Evolutionary conservation across 352 stramenopile genomes (phyloP), one percentile per base, ranked within the genome.

Genomic region (Aphanomyces invadans): DNA sequence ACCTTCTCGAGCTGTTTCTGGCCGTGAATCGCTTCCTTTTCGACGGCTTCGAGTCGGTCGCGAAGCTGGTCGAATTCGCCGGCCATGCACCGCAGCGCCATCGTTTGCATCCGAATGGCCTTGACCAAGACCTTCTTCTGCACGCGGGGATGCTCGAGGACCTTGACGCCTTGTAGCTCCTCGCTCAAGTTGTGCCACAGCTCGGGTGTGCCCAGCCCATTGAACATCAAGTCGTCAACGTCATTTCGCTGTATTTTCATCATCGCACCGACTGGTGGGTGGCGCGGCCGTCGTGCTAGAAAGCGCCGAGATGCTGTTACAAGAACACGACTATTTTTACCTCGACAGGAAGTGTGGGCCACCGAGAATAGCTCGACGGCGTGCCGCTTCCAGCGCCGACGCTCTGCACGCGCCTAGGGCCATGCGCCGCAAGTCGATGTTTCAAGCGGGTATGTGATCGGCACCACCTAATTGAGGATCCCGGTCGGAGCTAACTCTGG

Each of bases 71-170:
- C 84, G 64, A 93, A 89, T 57, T 95, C 83, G 67, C 89, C 83
- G 21, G 88, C 78, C 66, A 92, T 80, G 70, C 83, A 90, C 29
- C 82, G 80, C 83, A 95, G 88, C 69, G 82, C 83, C 17, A 89
- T 79, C 15, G 84, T 86, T 56, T 95, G 83, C 79, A 92, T 88
- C 45, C 83, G 83, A 46, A 92, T 69, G 3, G 81, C 86, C 46
- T 91, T 91, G 45, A 93, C 70, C 33, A 93, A 70, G 32, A 91
- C 81, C 44, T 90, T 93, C 69, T 93, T 93, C 51, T 79, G 83
- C 39, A 93, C 84, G 4, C 76, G 84, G 4, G 84, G 84, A 57
- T 88, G 86, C 51, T 93, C 84, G 4, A 90, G 75, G 46, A 83
- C 76, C 4, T 78, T 89, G 68, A 89, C 89, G 9, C 84, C 84